These are phyloP conservation scores for Tulasnella sp. DNA, from an alignment of 768 basidiomycete genomes.

Conservation along the genomic window DNA sequence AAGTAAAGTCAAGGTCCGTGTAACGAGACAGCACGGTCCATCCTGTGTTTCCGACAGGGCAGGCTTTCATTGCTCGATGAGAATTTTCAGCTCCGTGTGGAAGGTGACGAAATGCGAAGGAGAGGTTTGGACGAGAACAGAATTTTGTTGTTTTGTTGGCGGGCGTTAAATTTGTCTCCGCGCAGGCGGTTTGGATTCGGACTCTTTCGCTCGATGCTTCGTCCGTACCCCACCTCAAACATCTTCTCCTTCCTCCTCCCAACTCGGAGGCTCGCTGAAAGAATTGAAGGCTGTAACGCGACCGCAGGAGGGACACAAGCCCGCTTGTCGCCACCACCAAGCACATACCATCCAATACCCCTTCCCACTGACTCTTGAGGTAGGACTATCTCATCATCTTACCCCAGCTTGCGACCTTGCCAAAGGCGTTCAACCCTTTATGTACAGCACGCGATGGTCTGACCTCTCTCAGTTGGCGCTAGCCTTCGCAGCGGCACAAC, in stretches of 20 bases:
- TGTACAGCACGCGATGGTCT: too few species aligned
- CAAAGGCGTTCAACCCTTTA: too few species aligned
- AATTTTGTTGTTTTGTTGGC: neutral
- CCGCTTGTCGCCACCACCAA: neutral
- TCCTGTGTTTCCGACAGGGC: too few species aligned
- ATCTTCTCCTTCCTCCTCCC: neutral
- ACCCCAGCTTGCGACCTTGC: neutral
- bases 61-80: neutral
- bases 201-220: neutral
- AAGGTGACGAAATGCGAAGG: neutral
- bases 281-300: neutral
- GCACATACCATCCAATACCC: neutral
- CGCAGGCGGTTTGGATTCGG: neutral
- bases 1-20: neutral
- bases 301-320: neutral
- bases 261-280: neutral
- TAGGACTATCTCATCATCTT: neutral
- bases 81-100: neutral
- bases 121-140: neutral
- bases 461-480: too few species aligned
- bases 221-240: neutral
- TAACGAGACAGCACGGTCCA: neutral
- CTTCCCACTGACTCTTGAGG: neutral
- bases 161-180: neutral
- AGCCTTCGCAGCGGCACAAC: too few species aligned